These are phyloP conservation scores for Verbascum thapsus DNA, from an alignment of 257 asterid genomes.

Conservation along the genomic window DNA sequence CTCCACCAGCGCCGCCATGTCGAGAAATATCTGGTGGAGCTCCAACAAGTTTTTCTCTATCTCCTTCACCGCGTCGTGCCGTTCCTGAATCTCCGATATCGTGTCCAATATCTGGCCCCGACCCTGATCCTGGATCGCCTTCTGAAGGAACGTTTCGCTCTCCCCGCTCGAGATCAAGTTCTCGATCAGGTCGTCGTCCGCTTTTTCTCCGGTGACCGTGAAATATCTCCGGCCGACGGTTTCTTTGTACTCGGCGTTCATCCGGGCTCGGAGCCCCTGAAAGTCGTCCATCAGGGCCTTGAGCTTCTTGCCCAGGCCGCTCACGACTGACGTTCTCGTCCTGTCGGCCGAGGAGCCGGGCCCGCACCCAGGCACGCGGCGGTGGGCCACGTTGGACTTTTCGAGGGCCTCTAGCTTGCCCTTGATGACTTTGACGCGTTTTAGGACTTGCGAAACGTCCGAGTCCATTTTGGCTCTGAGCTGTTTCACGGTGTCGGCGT, in stretches of 20 bases:
- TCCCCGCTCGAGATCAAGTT: constrained; percentile 54
- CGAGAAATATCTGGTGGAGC: constrained; percentile 53
- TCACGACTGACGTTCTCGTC: constrained; percentile 45
- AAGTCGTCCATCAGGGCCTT: constrained; percentile 57
- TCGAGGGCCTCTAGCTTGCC: constrained; percentile 51
- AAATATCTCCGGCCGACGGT: constrained; percentile 56
- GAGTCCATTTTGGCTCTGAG: constrained; percentile 53
- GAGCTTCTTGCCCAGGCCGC: constrained; percentile 55
- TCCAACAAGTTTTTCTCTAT: constrained; percentile 52
- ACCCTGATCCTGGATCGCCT: constrained; percentile 64
- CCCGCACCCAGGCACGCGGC: constrained; percentile 58
- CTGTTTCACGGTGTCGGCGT: constrained; percentile 52
- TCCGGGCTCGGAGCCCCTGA: constrained; percentile 48
- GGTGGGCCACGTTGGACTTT: constrained; percentile 45
- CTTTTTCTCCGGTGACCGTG: constrained; percentile 55
- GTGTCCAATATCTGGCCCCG: constrained; percentile 56
- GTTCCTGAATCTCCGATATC: constrained; percentile 53
- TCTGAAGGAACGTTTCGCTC: constrained; percentile 54
- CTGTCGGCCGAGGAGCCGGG: constrained; percentile 63
- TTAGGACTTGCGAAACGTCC: constrained; percentile 50
- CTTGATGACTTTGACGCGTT: constrained; percentile 49
- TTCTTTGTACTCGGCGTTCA: constrained; percentile 61
- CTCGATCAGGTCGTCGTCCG: constrained; percentile 52
- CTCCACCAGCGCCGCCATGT: constrained; percentile 60
- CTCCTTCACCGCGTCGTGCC: too few relatives aligned